These are phyloP conservation scores for Sungouiella thailandica DNA, from an alignment of 805 yeast species.

Conservation along the genomic window DNA sequence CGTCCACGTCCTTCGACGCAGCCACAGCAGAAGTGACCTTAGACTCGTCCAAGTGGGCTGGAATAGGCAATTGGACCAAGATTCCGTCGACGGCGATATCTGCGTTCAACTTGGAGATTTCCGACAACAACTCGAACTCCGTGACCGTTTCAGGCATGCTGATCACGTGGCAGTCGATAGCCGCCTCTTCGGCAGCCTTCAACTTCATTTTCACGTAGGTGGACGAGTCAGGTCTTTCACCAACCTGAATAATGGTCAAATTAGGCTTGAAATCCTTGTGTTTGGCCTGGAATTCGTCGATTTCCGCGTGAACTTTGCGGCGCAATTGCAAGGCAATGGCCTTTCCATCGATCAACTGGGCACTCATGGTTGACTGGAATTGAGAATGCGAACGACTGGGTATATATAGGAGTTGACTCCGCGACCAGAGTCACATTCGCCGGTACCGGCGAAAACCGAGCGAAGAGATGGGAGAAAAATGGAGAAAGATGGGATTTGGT, in stretches of 20 bases:
- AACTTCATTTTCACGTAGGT: slow-evolving; percentile 78
- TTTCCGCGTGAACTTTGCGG: slow-evolving; percentile 34
- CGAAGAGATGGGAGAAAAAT: too few relatives aligned
- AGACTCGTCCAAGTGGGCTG: slow-evolving; percentile 64
- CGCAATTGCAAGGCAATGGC: slow-evolving; percentile 39
- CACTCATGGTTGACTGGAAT: slow-evolving; percentile 20
- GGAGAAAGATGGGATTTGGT: too few relatives aligned
- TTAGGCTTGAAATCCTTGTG: slow-evolving; percentile 59
- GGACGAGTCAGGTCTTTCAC: slow-evolving; percentile 72
- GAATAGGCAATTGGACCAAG: slow-evolving; percentile 73
- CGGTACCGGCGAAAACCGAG: too few relatives aligned
- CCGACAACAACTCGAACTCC: slow-evolving; percentile 50
- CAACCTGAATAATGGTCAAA: slow-evolving; percentile 71
- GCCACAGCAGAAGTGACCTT: slow-evolving; percentile 61
- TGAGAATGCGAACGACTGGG: not conserved
- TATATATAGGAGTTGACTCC: slow-evolving; percentile 4
- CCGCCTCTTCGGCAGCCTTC: slow-evolving; percentile 70
- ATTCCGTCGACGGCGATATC: slow-evolving; percentile 64
- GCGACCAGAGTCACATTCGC: slow-evolving; percentile 5
- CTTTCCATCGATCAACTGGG: slow-evolving; percentile 41
- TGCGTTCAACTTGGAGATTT: slow-evolving; percentile 53
- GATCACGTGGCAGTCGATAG: slow-evolving; percentile 56
- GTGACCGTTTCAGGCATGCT: slow-evolving; percentile 53
- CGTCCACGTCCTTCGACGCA: slow-evolving; percentile 75
- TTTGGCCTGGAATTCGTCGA: slow-evolving; percentile 34